Evolutionary conservation across 2,329 filamentous ascomycete genomes (phyloP), one percentile per base, ranked within the genome.

Genomic region (Pestalotiopsis sp.): DNA sequence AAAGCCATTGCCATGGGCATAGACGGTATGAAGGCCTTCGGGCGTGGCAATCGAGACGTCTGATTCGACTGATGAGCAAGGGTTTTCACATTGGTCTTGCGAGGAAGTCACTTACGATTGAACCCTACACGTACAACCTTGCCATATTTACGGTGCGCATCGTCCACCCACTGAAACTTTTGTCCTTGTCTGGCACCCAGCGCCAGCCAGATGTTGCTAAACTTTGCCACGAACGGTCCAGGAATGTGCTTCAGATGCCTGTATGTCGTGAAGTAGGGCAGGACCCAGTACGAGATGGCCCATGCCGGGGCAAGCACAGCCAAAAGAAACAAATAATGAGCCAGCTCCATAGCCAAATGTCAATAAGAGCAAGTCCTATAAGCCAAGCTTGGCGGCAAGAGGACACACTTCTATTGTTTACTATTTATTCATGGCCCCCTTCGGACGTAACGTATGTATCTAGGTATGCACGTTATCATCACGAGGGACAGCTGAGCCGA

Each of bases 231-330:
- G 26, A 66, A 58, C 10, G 64, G 64, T 3, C 64, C 64, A 24
- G 64, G 64, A 3, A 66, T n/a, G 35, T 66, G 64, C 39, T 66
- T 55, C 55, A 66, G 55, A 22, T 66, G 52, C 14, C 55, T 26
- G 35, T 66, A 66, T 14, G 52, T 66, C 26, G 64, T 66, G 55
- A 66, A 60, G 11, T 66, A 66, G n/a, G 64, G 64, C 30, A 66
- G 30, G 13, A 66, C 20, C 64, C 64, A 66, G 24, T 66, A 66
- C 10, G 55, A 40, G 11, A 66, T 35, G 20, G 64, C 64, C 64
- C 64, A 66, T 9, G 35, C 11, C 3, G 64, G 64, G 1, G 39
- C n/a, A 7, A 66, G 30, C 1, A 59, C 22, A 5, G 40, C n/a
- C 22, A 59, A 22, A 4, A 66, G 35, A 13, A 30, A 22, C 17